Evolutionary conservation across 805 yeast genomes (phyloP).

Genomic region (Suhomyces sp.): DNA sequence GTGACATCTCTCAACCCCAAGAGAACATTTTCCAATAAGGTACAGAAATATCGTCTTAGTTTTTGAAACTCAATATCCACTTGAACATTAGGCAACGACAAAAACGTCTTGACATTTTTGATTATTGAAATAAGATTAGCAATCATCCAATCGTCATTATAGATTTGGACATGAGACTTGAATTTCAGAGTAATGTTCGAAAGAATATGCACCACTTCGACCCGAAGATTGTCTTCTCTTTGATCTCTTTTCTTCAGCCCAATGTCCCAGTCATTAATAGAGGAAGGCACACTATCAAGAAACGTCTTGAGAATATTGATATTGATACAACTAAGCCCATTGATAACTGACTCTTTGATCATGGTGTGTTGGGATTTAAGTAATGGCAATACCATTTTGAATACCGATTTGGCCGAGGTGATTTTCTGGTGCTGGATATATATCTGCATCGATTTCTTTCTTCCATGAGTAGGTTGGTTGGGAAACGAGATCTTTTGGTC

Average conservation of each 20-base stretch:
- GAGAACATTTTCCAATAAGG: conserved; percentile 73
- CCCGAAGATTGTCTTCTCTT: conserved; percentile 49
- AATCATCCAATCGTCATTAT: conserved; percentile 66
- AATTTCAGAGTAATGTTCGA: conserved; percentile 66
- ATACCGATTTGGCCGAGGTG: conserved; percentile 87
- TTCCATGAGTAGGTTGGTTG: conserved; percentile 53
- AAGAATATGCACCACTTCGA: conserved; percentile 77
- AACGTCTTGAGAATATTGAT: conserved; percentile 83
- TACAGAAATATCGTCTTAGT: conserved; percentile 79
- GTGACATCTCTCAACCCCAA: conserved; percentile 46
- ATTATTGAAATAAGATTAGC: conserved; percentile 59
- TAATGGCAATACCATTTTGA: conserved; percentile 82
- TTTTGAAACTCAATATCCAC: conserved; percentile 68
- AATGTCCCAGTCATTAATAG: conserved; percentile 48
- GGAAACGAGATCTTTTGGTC: conserved; percentile 71
- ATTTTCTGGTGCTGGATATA: conserved; percentile 88
- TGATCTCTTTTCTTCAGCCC: conserved; percentile 29
- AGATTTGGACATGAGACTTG: conserved; percentile 44
- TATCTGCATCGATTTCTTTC: conserved; percentile 76
- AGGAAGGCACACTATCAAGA: conserved; percentile 68
- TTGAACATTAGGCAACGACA: conserved; percentile 58
- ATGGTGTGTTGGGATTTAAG: conserved; percentile 64
- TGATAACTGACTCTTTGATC: conserved; percentile 81
- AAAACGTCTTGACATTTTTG: conserved; percentile 57
- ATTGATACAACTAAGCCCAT: conserved; percentile 86